phyloP scores from a whole-genome alignment of 345 rosid genomes.

The Murraya paniculata region DNA sequence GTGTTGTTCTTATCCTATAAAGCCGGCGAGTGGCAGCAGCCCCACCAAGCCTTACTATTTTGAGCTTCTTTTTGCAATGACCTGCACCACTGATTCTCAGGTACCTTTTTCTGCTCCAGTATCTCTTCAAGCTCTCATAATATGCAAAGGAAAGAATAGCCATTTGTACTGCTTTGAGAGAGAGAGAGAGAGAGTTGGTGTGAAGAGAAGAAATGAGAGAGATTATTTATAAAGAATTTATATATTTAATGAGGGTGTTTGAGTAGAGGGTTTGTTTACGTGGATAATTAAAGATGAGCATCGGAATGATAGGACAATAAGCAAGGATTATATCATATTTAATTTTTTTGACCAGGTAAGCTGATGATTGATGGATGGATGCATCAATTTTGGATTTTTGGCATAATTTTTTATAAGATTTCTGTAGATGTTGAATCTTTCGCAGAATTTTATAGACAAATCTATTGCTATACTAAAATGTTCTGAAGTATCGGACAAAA shows the following conservation, averaged over 20 bases:
- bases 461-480: neutral
- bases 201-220: neutral
- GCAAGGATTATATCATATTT: neutral
- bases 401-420: neutral
- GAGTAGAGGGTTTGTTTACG: neutral
- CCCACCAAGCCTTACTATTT: conserved; percentile 32
- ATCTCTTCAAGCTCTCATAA: conserved; percentile 36
- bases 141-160: conserved; percentile 13
- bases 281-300: neutral
- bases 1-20: neutral
- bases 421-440: neutral
- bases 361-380: too few relatives aligned
- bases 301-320: neutral
- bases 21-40: neutral
- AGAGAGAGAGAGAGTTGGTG: neutral
- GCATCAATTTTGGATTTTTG: too few relatives aligned
- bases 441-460: neutral
- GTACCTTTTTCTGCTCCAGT: conserved; percentile 42
- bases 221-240: conserved; percentile 2
- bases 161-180: conserved; percentile 13
- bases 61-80: conserved; percentile 23
- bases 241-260: neutral
- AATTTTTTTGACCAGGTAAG: neutral
- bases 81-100: conserved; percentile 20
- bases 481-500: neutral